A percentile compares a stretch with the other conserved stretches of the same genome.
These are phyloP conservation scores for Metschnikowia kofuensis DNA, from an alignment of 805 yeast species.

Conservation along the genomic window DNA sequence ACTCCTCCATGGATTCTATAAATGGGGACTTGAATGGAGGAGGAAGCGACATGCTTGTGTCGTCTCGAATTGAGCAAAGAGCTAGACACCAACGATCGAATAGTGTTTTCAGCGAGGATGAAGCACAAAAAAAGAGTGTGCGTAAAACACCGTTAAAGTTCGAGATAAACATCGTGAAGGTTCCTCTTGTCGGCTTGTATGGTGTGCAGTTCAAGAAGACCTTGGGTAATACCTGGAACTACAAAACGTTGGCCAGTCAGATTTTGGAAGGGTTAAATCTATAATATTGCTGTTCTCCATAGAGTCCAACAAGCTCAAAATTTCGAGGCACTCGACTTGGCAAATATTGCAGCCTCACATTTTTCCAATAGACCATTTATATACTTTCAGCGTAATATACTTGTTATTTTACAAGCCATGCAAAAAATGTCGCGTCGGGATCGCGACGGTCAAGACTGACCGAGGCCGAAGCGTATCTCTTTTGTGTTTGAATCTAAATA, in stretches of 20 bases:
- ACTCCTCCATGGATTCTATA: slow-evolving; percentile 57
- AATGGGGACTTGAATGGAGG: slow-evolving; percentile 48
- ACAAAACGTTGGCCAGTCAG: slow-evolving; percentile 85
- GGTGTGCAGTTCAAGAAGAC: slow-evolving; percentile 95
- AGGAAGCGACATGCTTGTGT: slow-evolving; percentile 59
- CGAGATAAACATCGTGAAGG: slow-evolving; percentile 89
- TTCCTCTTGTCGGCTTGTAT: slow-evolving; percentile 82
- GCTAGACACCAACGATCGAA: slow-evolving; percentile 34
- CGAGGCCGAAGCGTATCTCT: too few species aligned
- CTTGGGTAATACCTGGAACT: slow-evolving; percentile 92
- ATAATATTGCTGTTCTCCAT: slow-evolving; percentile 20
- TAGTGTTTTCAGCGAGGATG: slow-evolving; percentile 20
- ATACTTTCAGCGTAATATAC: too few species aligned
- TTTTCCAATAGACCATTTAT: too few species aligned
- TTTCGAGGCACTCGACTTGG: too few species aligned
- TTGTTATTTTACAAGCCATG: too few species aligned
- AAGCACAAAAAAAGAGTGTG: slow-evolving; percentile 8
- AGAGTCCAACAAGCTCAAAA: too few species aligned
- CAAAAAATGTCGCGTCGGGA: too few species aligned
- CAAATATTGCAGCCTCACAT: too few species aligned
- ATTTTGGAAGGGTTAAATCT: slow-evolving; percentile 70
- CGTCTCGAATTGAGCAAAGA: slow-evolving; percentile 56
- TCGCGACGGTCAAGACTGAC: too few species aligned
- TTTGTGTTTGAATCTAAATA: too few species aligned
- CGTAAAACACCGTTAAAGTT: slow-evolving; percentile 65